phyloP scores from a whole-genome alignment of 1,139 yeast genomes.

The Suhomyces kunorum region DNA sequence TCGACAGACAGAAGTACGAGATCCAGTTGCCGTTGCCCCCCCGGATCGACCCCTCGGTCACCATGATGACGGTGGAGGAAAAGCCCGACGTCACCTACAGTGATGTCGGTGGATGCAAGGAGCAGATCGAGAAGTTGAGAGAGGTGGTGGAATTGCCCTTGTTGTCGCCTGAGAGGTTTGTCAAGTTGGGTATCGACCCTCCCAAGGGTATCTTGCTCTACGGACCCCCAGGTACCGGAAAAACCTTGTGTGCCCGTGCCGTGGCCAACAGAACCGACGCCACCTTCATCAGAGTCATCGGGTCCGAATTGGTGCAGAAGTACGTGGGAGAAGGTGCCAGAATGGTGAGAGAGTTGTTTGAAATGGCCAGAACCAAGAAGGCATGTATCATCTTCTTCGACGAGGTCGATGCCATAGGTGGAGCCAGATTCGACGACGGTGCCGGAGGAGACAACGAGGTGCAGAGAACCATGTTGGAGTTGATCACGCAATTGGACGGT shows the following conservation, averaged over 20 bases:
- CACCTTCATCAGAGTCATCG: conserved; percentile 95
- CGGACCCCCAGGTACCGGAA: conserved; percentile 99
- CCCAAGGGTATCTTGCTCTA: conserved; percentile 95
- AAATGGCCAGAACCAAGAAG: conserved; percentile 97
- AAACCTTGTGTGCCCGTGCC: conserved; percentile 96
- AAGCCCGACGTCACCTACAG: conserved; percentile 90
- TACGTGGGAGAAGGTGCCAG: conserved; percentile 99
- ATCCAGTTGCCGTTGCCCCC: conserved; percentile 97
- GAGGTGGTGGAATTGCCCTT: conserved; percentile 97
- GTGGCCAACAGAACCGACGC: conserved; percentile 99
- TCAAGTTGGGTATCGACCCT: conserved; percentile 94
- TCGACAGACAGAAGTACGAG: conserved; percentile 94
- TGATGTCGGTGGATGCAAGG: conserved; percentile 98
- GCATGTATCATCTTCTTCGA: conserved; percentile 96
- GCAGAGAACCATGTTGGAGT: conserved; percentile 97
- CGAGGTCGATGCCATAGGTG: conserved; percentile 98
- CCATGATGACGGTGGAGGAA: conserved; percentile 99
- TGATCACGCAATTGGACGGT: conserved; percentile 95
- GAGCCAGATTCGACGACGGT: conserved; percentile 98
- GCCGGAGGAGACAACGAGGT: conserved; percentile 99
- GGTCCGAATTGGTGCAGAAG: conserved; percentile 95
- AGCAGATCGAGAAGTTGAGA: conserved; percentile 93
- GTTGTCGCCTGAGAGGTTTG: conserved; percentile 93
- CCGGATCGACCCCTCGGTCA: conserved; percentile 93
- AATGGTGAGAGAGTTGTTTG: conserved; percentile 97